Evolutionary conservation across 2,329 filamentous ascomycete species (phyloP).

Genomic region (Nothophoma quercina): DNA sequence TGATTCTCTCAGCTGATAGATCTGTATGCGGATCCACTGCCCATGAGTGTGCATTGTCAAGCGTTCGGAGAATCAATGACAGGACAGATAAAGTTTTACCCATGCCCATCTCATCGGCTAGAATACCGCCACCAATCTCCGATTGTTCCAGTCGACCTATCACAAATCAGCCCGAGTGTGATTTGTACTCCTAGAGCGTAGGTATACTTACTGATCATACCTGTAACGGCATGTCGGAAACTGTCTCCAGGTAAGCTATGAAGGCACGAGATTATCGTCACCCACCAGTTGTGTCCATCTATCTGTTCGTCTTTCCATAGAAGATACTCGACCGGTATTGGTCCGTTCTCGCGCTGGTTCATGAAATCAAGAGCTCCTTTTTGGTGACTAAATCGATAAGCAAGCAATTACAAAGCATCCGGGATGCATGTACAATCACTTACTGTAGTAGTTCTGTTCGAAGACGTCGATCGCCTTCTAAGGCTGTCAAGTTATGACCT

Average conservation of each 20-base stretch:
- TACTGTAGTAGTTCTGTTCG: conserved; percentile 26
- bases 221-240: conserved; percentile 54
- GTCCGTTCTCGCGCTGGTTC: conserved; percentile 40
- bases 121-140: conserved; percentile 56
- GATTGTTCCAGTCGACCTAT: conserved; percentile 17
- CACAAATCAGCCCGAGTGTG: too few species aligned
- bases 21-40: conserved; percentile 22
- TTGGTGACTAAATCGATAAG: conserved; percentile 25
- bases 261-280: background rate
- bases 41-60: conserved; percentile 50
- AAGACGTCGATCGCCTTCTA: conserved; percentile 35
- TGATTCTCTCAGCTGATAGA: too few species aligned
- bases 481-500: conserved; percentile 18
- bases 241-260: conserved; percentile 18
- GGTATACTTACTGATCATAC: conserved; percentile 26
- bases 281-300: conserved; percentile 33
- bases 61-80: conserved; percentile 56
- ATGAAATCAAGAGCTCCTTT: conserved; percentile 42
- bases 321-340: conserved; percentile 35
- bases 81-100: conserved; percentile 65
- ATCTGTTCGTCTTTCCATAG: conserved; percentile 35
- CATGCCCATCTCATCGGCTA: conserved; percentile 69
- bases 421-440: background rate
- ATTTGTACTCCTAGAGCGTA: too few species aligned
- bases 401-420: background rate